Evolutionary conservation across 1,139 yeast species (phyloP), one percentile per base, ranked within the genome.

Genomic region (Nakaseomyces bracarensis): DNA sequence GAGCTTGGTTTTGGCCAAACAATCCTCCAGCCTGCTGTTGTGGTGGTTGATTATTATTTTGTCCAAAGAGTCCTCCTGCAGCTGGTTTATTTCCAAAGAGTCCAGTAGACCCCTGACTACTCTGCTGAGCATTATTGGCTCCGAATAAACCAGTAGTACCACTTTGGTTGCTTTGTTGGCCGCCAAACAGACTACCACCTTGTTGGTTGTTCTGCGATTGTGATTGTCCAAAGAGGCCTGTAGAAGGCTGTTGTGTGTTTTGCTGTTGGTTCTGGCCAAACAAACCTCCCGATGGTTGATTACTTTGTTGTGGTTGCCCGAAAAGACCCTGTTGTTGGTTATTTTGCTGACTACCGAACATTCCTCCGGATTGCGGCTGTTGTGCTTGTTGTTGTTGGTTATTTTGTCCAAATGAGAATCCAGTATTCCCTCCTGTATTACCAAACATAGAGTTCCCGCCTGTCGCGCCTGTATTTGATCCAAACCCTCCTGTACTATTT

Each of bases 201-300:
- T 28, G 31, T 3, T 27, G 36, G 11, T 20, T 20, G 4, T 20
- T 20, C 15, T 29, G 22, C 8, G 25, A 36, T 36, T 26, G 31
- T 15, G 11, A 3, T n/a, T 51, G 48, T 15, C 67, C 68, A 52
- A 65, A 63, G 22, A 58, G 40, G 3, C 61, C 60, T 11, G 60
- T 57, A 13, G 49, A 41, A 39, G 22, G 9, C 18, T 18, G 21
- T 6, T 35, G 46, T 42, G 26, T 44, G 43, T 23, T 34, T 23
- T 29, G 36, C n/a, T 38, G 35, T 21, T 35, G 36, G 21, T 11
- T 27, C 20, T 44, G 43, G 4, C 47, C 47, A 40, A 44, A 44
- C 11, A 37, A 21, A 18, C 45, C 42, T 15, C 42, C 40, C 6
- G 29, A 29, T 39, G 40, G 46, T 39, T 57, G 40, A 69, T 69